phyloP scores from a whole-genome alignment of 352 stramenopile species.

The Pythium insidiosum region DNA sequence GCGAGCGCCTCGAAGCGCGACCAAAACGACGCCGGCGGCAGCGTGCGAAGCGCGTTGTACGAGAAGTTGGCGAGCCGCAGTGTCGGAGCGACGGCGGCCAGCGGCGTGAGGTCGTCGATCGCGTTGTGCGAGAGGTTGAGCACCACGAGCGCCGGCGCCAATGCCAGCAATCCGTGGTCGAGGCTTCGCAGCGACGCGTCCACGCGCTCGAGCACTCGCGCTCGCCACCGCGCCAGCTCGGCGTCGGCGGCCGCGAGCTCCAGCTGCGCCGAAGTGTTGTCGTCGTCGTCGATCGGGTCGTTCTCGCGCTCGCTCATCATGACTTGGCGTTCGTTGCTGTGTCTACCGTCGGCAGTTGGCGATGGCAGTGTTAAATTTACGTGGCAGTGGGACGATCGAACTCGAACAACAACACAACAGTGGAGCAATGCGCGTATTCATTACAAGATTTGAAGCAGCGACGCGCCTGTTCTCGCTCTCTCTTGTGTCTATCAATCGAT shows the following conservation, averaged over 20 bases:
- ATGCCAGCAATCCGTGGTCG: conserved; percentile 6
- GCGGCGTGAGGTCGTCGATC: conserved; percentile 42
- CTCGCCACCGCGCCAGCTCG: conserved; percentile 30
- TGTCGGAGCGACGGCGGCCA: conserved; percentile 27
- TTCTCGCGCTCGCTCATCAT: too few relatives aligned
- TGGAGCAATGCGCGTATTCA: too few relatives aligned
- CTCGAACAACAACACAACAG: too few relatives aligned
- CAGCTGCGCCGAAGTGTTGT: not conserved
- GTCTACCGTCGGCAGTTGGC: too few relatives aligned
- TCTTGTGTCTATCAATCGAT: too few relatives aligned
- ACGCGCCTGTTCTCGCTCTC: too few relatives aligned
- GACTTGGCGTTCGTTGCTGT: too few relatives aligned
- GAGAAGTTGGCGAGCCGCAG: conserved; percentile 52
- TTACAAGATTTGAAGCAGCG: too few relatives aligned
- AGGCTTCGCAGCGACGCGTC: conserved; percentile 17
- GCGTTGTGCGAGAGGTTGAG: conserved; percentile 57
- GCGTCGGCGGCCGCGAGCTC: conserved; percentile 4
- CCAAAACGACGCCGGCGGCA: conserved; percentile 48
- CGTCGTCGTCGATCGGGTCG: too few relatives aligned
- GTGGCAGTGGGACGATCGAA: too few relatives aligned
- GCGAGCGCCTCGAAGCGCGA: conserved; percentile 29
- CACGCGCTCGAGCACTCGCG: conserved; percentile 47
- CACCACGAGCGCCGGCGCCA: conserved; percentile 35
- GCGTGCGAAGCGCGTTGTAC: conserved; percentile 36
- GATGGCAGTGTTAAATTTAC: too few relatives aligned